Percentiles rank a stretch among this genome's conserved stretches.
Evolutionary conservation across 371 early-diverging fungal genomes (phyloP).

Genomic region (Circinella umbellata): DNA sequence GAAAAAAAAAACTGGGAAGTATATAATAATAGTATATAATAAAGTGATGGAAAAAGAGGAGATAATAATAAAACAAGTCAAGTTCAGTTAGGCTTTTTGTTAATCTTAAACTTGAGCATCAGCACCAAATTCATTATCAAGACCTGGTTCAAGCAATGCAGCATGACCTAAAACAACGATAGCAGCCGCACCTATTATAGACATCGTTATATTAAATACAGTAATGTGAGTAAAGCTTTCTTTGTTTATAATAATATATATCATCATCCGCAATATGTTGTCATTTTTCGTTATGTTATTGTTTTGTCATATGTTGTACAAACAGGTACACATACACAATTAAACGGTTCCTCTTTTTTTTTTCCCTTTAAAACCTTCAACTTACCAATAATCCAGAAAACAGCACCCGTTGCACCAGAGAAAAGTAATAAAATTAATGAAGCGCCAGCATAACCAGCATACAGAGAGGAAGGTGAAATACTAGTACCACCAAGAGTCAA

Average conservation of each 20-base stretch:
- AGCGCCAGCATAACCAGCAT: conserved; percentile 51
- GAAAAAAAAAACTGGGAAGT: too few species aligned
- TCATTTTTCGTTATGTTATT: too few species aligned
- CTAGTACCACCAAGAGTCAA: conserved; percentile 47
- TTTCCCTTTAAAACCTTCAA: neutral
- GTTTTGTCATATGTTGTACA: too few species aligned
- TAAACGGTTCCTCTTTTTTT: too few species aligned
- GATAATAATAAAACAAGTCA: too few species aligned
- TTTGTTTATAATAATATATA: neutral
- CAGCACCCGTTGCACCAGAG: conserved; percentile 65
- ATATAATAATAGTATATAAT: too few species aligned
- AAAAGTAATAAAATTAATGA: conserved; percentile 63
- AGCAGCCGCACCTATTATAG: conserved; percentile 59
- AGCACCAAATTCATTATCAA: conserved; percentile 66
- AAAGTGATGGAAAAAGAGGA: too few species aligned
- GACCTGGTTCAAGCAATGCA: conserved; percentile 64
- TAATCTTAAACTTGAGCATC: conserved; percentile 49
- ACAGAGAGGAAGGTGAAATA: conserved; percentile 56
- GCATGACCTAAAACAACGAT: conserved; percentile 67
- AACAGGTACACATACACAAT: too few species aligned
- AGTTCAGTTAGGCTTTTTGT: neutral
- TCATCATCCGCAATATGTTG: too few species aligned
- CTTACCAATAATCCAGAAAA: conserved; percentile 75
- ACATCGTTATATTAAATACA: neutral
- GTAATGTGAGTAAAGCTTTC: too few species aligned